phyloP scores from a whole-genome alignment of 2,329 filamentous ascomycete species.

The Ascochyta pisi region DNA sequence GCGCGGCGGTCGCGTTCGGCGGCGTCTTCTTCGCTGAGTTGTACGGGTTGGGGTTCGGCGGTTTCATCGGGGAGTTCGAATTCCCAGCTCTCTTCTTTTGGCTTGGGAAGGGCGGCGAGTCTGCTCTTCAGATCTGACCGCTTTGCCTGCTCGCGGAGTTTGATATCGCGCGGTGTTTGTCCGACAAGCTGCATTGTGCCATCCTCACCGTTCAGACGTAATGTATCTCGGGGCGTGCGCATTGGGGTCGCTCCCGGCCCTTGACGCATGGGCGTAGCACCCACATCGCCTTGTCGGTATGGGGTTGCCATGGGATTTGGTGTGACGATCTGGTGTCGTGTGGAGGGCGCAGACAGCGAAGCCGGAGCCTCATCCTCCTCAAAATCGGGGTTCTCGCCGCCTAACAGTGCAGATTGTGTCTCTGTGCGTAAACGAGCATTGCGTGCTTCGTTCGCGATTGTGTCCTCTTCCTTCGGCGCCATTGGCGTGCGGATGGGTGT shows the following conservation, averaged over 20 bases:
- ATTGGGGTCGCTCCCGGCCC: conserved; percentile 81
- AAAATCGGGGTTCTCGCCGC: conserved; percentile 91
- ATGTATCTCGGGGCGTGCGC: conserved; percentile 85
- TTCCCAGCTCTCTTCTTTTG: conserved; percentile 93
- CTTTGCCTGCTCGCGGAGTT: conserved; percentile 71
- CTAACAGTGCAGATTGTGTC: conserved; percentile 90
- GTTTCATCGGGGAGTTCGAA: conserved; percentile 88
- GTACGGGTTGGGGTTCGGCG: conserved; percentile 62
- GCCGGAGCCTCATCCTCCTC: conserved; percentile 83
- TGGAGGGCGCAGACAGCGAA: conserved; percentile 84
- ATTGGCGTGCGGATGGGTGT: conserved; percentile 92
- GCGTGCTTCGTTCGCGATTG: conserved; percentile 93
- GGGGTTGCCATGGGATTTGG: conserved; percentile 96
- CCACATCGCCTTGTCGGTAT: conserved; percentile 70
- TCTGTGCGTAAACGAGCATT: conserved; percentile 93
- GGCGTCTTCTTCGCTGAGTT: conserved; percentile 68
- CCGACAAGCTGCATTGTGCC: conserved; percentile 69
- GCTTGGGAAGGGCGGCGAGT: conserved; percentile 85
- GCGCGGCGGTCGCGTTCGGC: conserved; percentile 79
- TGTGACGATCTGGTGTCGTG: conserved; percentile 82
- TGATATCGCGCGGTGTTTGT: conserved; percentile 79
- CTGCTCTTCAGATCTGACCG: conserved; percentile 73
- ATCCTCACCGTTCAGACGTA: conserved; percentile 79
- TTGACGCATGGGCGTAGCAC: conserved; percentile 67
- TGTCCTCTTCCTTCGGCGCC: conserved; percentile 90